Conservation (phyloP, 169 alveolate species). For the Plasmodium falciparum region DNA sequence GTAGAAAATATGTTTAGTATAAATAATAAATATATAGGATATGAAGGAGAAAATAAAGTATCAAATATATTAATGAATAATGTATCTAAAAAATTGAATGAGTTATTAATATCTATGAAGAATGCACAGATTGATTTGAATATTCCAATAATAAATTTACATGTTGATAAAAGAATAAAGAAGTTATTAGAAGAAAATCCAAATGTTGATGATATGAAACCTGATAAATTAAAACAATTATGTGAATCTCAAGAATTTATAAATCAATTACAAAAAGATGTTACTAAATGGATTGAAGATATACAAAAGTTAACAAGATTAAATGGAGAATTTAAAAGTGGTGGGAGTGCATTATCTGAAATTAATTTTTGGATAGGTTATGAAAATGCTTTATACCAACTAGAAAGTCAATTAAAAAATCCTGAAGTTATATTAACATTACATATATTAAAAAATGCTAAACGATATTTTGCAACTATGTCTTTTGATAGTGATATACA, state of each 20-base stretch:
- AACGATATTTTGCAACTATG: conserved; percentile 92
- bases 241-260: conserved; percentile 78
- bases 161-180: conserved; percentile 90
- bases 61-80: conserved; percentile 70
- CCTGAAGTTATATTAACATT: conserved; percentile 94
- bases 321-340: conserved; percentile 83
- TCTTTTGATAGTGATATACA: conserved; percentile 96
- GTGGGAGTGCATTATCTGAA: conserved; percentile 87
- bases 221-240: conserved; percentile 31
- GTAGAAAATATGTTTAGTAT: conserved; percentile 10
- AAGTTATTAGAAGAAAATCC: conserved; percentile 87
- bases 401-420: conserved; percentile 88
- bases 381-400: conserved; percentile 89
- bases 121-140: conserved; percentile 94
- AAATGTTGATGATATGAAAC: conserved; percentile 67
- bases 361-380: conserved; percentile 91
- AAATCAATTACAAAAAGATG: conserved; percentile 83
- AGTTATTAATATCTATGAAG: conserved; percentile 92
- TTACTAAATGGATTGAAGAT: conserved; percentile 88
- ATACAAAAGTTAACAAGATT: conserved; percentile 86
- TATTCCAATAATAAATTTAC: conserved; percentile 92
- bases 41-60: conserved; percentile 75
- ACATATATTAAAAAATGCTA: conserved; percentile 91
- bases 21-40: conserved; percentile 6
- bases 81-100: conserved; percentile 85